Percentiles rank a stretch among this genome's conserved stretches.
Evolutionary conservation across 352 stramenopile species (phyloP).

Genomic region (Pythium angustatum): DNA sequence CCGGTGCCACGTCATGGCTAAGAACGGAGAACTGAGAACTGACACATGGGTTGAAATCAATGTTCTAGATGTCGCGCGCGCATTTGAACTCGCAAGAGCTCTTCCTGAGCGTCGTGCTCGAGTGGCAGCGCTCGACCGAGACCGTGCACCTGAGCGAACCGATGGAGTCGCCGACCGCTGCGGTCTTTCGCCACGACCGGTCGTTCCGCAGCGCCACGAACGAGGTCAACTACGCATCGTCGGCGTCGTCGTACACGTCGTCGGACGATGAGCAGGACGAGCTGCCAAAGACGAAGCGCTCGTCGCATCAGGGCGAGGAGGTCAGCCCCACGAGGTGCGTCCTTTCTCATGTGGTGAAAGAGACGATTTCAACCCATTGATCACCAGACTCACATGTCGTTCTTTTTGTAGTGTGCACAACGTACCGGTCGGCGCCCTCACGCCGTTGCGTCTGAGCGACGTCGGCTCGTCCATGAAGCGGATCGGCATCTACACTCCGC

Average conservation of each 20-base stretch:
- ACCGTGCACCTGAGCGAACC: constrained; percentile 14
- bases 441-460: constrained; percentile 51
- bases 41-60: constrained; percentile 4
- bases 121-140: constrained; percentile 57
- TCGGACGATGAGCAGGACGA: constrained; percentile 25
- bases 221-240: constrained; percentile 4
- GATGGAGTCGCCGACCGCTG: constrained; percentile 26
- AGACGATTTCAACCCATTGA: too few relatives aligned
- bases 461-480: constrained; percentile 41
- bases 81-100: constrained; percentile 69
- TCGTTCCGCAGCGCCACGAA: constrained; percentile 10
- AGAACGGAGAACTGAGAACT: too few relatives aligned
- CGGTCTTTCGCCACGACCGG: constrained; percentile 25
- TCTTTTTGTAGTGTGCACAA: constrained; percentile 41
- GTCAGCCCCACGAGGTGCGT: constrained; percentile 59
- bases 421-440: constrained; percentile 34
- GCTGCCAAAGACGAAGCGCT: constrained; percentile 1
- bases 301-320: constrained; percentile 30
- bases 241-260: constrained; percentile 23
- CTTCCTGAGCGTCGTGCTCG: constrained; percentile 81
- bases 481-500: constrained; percentile 72
- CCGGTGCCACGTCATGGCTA: too few relatives aligned
- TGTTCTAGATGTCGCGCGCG: constrained; percentile 36
- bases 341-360: too few relatives aligned
- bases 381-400: constrained; percentile 4